phyloP scores from a whole-genome alignment of 2,329 filamentous ascomycete species.

The Sporothrix luriei region DNA sequence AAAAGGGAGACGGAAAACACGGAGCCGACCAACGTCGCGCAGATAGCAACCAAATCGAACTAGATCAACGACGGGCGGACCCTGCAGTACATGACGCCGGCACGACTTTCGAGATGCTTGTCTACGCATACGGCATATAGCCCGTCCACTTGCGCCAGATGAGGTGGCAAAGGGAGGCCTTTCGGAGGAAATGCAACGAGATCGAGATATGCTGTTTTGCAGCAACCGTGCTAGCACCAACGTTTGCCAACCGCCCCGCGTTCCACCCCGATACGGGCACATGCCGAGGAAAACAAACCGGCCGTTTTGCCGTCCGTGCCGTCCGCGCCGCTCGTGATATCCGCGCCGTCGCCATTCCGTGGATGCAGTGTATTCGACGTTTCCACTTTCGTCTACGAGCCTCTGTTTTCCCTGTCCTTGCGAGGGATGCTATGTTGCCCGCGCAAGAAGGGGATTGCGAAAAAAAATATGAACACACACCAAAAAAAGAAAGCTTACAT shows the following conservation, averaged over 20 bases:
- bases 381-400: background rate
- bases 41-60: background rate
- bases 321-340: no score
- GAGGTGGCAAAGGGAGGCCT: no score
- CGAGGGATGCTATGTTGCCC: background rate
- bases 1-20: background rate
- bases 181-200: no score
- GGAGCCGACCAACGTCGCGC: background rate
- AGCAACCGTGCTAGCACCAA: no score
- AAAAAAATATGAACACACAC: background rate
- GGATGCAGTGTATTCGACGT: background rate
- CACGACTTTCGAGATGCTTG: no score
- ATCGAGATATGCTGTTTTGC: no score
- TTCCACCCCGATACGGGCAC: no score
- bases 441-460: background rate
- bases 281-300: background rate
- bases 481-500: background rate
- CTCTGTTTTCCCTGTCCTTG: background rate
- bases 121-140: no score
- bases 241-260: no score
- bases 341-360: background rate
- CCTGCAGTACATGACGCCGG: no score
- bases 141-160: no score
- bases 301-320: constrained; percentile 7
- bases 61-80: no score